Evolutionary conservation across 306 rosid genomes (phyloP), one percentile per base, ranked within the genome.

Genomic region (Mimosa bimucronata): DNA sequence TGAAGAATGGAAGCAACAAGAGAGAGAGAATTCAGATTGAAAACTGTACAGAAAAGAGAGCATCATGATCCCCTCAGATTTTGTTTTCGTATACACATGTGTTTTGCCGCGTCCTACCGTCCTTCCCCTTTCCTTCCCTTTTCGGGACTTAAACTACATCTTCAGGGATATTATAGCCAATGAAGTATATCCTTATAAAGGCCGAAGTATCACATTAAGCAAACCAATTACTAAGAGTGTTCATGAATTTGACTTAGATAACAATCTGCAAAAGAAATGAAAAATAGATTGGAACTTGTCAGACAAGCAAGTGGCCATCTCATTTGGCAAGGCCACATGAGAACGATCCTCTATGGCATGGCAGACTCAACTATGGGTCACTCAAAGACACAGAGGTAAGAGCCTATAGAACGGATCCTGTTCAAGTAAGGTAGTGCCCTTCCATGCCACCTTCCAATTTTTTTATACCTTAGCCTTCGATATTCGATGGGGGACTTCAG

Each of bases 21-120:
- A 23, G 61, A 29, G 46, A 13, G 6, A 48, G 34, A 19, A 76
- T 87, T 87, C 90, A 85, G 90, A 87, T 87, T 87, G 90, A 87
- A 87, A 87, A 85, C 90, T 87, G 84, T n/a, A n/a, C 71, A 9
- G 9, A 30, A 79, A 13, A 44, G 79, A 74, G 66, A 71, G 25
- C 78, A 82, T 85, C 90, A 87, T 19, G 82, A 66, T 77, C 73
- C 85, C 83, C 74, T 87, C 86, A 82, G 81, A 11, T n/a, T 25
- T 60, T 2, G 53, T 29, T 87, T 85, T 82, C 77, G n/a, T 80
- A 55, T 87, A 88, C 84, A 87, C 88, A 85, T 77, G 81, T 29
- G 11, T 0, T 19, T 45, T 42, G 83, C 88, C 37, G 85, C 90
- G 84, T 77, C 90, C 1, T 0, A 87, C 83, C 38, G 76, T 16